Conservation (phyloP, 495 filamentous ascomycete species). For the Parachaetomium inaequale region DNA sequence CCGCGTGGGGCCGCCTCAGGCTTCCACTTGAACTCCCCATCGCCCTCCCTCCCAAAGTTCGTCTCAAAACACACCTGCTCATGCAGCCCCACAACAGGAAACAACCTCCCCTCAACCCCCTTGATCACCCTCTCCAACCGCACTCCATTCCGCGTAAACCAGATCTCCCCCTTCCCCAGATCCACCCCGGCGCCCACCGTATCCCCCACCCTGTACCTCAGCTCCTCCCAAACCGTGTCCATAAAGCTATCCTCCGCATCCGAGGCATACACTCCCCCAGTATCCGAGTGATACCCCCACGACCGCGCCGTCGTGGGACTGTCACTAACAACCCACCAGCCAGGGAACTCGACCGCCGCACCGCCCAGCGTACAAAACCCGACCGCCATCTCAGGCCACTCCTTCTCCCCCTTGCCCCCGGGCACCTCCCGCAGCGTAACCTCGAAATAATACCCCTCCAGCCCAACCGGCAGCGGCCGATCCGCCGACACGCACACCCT, state of each 20-base stretch:
- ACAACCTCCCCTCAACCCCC: constrained; percentile 23
- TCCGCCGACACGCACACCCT: constrained; percentile 23
- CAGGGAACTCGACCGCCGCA: constrained; percentile 25
- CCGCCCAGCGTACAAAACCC: constrained; percentile 27
- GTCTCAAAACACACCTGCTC: constrained; percentile 15
- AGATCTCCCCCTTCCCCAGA: constrained; percentile 19
- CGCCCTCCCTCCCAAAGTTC: constrained; percentile 22
- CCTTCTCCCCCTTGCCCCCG: neutral
- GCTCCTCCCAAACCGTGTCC: neutral
- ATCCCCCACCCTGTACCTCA: constrained; percentile 20
- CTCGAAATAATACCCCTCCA: constrained; percentile 31
- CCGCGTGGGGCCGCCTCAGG: neutral
- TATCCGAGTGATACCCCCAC: constrained; percentile 25
- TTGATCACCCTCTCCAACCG: constrained; percentile 5
- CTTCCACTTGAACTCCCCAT: constrained; percentile 16
- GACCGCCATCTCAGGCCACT: constrained; percentile 15
- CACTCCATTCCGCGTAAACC: constrained; percentile 29
- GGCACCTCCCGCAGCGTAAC: constrained; percentile 7
- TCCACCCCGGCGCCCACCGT: constrained; percentile 29
- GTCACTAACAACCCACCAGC: constrained; percentile 7
- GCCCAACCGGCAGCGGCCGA: constrained; percentile 23
- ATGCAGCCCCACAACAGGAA: constrained; percentile 23
- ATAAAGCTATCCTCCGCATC: neutral
- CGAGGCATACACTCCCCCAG: constrained; percentile 17
- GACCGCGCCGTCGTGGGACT: constrained; percentile 3